Evolutionary conservation across 345 rosid species (phyloP).

Genomic region (Hevea brasiliensis): DNA sequence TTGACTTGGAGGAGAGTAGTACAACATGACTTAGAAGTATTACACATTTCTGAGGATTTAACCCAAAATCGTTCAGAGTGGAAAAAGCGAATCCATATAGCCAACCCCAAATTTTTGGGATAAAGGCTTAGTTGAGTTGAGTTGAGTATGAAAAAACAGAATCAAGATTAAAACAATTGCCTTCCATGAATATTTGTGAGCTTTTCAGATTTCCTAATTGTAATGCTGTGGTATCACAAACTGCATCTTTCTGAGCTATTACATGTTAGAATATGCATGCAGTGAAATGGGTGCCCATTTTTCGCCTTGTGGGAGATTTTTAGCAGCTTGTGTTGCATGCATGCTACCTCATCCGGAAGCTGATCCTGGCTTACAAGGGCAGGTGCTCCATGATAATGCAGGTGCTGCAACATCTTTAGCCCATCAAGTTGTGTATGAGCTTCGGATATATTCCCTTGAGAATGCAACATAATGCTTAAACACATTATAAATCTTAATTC

Average conservation of each 20-base stretch:
- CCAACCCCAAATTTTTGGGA: no score
- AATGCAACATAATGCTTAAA: conserved; percentile 43
- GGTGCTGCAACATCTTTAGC: conserved; percentile 83
- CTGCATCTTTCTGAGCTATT: conserved; percentile 14
- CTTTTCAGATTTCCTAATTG: neutral
- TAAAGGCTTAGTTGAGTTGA: no score
- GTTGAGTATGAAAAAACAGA: no score
- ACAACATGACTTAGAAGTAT: no score
- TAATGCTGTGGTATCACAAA: neutral
- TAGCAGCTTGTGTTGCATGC: conserved; percentile 96
- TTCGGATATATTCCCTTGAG: neutral
- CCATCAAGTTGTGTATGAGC: conserved; percentile 79
- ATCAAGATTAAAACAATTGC: neutral
- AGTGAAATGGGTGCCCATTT: conserved; percentile 89
- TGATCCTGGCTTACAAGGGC: conserved; percentile 68
- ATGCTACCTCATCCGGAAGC: conserved; percentile 74
- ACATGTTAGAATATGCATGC: neutral
- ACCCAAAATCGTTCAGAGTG: no score
- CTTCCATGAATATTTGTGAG: neutral
- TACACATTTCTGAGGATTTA: no score
- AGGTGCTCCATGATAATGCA: conserved; percentile 55
- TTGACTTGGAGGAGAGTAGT: no score
- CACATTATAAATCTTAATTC: neutral
- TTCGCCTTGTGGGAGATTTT: conserved; percentile 93
- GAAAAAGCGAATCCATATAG: no score